phyloP scores from a whole-genome alignment of 2,329 filamentous ascomycete species.

The Cytospora chrysosperma region DNA sequence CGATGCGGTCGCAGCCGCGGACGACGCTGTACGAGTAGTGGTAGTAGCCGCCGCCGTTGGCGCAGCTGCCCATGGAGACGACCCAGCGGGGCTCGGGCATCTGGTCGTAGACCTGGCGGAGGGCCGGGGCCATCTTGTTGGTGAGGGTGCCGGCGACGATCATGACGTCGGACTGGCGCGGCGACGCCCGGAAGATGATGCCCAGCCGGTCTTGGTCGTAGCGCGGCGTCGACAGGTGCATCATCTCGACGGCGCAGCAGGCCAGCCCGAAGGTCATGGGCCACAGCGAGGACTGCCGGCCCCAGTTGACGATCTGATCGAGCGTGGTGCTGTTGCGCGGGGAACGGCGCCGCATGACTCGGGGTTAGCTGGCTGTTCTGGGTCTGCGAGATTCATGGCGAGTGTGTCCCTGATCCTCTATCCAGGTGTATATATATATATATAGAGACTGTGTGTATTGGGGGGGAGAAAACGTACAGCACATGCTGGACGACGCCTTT shows the following conservation, averaged over 20 bases:
- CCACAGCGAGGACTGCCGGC: constrained; percentile 80
- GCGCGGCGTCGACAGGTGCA: constrained; percentile 82
- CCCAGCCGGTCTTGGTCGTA: constrained; percentile 88
- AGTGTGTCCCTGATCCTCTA: neutral
- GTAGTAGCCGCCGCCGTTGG: constrained; percentile 72
- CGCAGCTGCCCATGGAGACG: constrained; percentile 69
- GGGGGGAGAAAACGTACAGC: constrained; percentile 65
- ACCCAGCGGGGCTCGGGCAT: constrained; percentile 91
- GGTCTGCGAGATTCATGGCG: neutral
- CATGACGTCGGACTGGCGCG: constrained; percentile 80
- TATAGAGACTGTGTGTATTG: no score
- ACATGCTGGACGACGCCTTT: constrained; percentile 83
- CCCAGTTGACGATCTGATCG: constrained; percentile 81
- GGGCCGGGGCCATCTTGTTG: constrained; percentile 93
- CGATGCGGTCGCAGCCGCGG: constrained; percentile 62
- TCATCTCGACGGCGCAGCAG: constrained; percentile 91
- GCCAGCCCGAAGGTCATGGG: constrained; percentile 86
- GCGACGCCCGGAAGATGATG: constrained; percentile 72
- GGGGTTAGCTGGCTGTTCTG: neutral
- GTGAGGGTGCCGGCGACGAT: constrained; percentile 90
- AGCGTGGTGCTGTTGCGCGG: constrained; percentile 62
- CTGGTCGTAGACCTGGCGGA: constrained; percentile 91
- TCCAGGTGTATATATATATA: neutral
- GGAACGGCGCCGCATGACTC: neutral
- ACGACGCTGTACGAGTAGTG: constrained; percentile 70